phyloP scores from a whole-genome alignment of 2,329 filamentous ascomycete genomes.

The Phaeomoniella chlamydospora region DNA sequence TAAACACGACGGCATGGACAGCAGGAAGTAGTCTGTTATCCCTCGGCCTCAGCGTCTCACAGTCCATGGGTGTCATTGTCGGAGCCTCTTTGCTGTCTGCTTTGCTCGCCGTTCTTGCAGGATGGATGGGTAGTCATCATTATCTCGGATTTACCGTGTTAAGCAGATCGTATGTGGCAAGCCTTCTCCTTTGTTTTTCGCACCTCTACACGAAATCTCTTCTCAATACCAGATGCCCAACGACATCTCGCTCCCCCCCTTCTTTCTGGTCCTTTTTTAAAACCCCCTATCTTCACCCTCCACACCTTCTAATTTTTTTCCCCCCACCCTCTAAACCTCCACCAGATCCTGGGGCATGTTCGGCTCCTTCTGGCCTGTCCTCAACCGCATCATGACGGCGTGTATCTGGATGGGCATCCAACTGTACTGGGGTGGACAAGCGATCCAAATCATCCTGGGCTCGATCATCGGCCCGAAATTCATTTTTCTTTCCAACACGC shows the following conservation, averaged over 20 bases:
- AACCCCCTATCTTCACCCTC: background rate
- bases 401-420: constrained; percentile 6
- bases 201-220: no score
- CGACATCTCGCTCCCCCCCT: no score
- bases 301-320: background rate
- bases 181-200: no score
- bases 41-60: background rate
- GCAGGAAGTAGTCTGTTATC: background rate
- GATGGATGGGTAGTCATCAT: background rate
- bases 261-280: background rate
- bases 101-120: background rate
- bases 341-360: no score
- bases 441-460: constrained; percentile 10
- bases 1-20: constrained; percentile 1
- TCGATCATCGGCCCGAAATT: constrained; percentile 7
- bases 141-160: background rate
- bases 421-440: constrained; percentile 12
- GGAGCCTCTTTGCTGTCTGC: background rate
- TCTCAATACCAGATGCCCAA: no score
- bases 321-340: no score
- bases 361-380: background rate
- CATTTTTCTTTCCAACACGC: constrained; percentile 3
- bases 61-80: background rate
- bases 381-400: background rate
- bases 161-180: no score